Percentiles rank a stretch among this genome's conserved stretches.
Conservation (phyloP, 2,329 filamentous ascomycete genomes). For the Arthroderma sp. region DNA sequence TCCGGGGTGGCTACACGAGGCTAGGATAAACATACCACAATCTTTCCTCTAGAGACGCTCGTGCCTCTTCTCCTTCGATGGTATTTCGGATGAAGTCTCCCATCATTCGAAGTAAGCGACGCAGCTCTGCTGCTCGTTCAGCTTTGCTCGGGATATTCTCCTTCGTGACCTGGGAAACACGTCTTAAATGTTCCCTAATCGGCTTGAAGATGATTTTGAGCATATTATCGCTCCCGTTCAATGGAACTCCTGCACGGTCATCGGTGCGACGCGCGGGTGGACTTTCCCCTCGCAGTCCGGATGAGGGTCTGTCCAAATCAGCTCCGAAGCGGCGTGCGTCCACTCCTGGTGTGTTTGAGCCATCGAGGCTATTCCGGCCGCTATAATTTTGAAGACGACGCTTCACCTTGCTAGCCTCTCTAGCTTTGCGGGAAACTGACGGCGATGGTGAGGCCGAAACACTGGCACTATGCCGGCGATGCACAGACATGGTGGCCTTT, state of each 20-base stretch:
- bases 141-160: slow-evolving; percentile 31
- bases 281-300: slow-evolving; percentile 10
- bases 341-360: slow-evolving; percentile 28
- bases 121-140: slow-evolving; percentile 30
- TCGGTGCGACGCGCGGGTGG: slow-evolving; percentile 15
- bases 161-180: slow-evolving; percentile 34
- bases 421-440: slow-evolving; percentile 27
- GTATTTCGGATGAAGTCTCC: slow-evolving; percentile 33
- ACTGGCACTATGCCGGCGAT: slow-evolving; percentile 23
- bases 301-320: background rate
- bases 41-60: slow-evolving; percentile 29
- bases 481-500: slow-evolving; percentile 37
- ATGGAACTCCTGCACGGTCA: slow-evolving; percentile 11
- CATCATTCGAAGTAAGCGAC: slow-evolving; percentile 31
- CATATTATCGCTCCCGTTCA: slow-evolving; percentile 27
- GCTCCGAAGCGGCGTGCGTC: slow-evolving; percentile 20
- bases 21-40: slow-evolving; percentile 27
- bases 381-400: slow-evolving; percentile 29
- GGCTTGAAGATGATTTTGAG: slow-evolving; percentile 34
- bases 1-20: background rate
- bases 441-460: slow-evolving; percentile 35
- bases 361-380: slow-evolving; percentile 29
- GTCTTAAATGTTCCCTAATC: slow-evolving; percentile 30
- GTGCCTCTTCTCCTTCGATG: slow-evolving; percentile 25
- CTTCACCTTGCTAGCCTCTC: slow-evolving; percentile 30